Conservation (phyloP, 176 grass and related monocot species). For the Neostapfia colusana region DNA sequence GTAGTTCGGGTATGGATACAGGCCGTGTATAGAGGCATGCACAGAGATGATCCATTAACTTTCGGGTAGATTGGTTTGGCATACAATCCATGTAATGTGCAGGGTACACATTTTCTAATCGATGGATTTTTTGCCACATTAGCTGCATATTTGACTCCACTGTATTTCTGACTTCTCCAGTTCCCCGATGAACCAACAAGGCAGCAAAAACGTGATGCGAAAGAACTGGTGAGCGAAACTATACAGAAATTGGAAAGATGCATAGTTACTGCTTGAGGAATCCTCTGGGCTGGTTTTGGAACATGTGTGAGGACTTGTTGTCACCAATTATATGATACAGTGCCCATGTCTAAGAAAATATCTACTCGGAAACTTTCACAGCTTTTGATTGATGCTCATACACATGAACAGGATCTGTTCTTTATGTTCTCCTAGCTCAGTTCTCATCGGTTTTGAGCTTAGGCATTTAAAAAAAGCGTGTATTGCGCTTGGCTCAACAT, state of each 20-base stretch:
- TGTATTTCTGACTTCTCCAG: conserved; percentile 42
- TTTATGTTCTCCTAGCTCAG: not conserved
- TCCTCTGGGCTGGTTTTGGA: not conserved
- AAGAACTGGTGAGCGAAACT: conserved; percentile 70
- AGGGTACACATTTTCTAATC: not conserved
- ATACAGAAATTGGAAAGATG: not conserved
- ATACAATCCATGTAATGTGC: too few relatives aligned
- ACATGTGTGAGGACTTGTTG: not conserved
- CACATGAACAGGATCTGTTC: not conserved
- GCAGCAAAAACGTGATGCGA: conserved; percentile 85
- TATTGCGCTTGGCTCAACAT: not conserved
- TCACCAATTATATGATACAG: not conserved
- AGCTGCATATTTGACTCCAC: not conserved
- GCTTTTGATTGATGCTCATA: not conserved
- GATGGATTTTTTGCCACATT: not conserved
- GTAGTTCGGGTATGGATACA: not conserved
- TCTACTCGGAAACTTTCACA: not conserved
- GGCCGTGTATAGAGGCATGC: not conserved
- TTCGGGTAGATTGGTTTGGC: not conserved
- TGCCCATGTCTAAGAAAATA: conserved; percentile 9
- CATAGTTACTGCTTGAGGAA: not conserved
- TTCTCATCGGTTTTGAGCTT: not conserved
- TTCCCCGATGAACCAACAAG: conserved; percentile 84
- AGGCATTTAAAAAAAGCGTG: not conserved
- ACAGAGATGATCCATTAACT: not conserved